These are phyloP conservation scores for Candida krabiensis DNA, from an alignment of 805 yeast species.

Conservation along the genomic window DNA sequence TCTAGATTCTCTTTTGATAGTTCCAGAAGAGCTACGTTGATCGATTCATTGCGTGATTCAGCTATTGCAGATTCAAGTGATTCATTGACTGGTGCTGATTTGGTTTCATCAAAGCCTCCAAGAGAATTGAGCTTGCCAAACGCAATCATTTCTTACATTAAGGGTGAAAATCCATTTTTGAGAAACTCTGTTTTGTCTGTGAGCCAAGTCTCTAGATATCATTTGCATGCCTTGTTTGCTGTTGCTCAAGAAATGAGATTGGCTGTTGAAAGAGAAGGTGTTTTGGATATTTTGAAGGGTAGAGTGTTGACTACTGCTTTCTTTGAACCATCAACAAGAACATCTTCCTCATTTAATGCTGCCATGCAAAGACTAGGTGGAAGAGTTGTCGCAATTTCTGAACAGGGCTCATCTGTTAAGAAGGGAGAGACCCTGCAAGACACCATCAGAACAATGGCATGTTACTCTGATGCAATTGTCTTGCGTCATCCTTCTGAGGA, in stretches of 20 bases:
- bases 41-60: constrained; percentile 33
- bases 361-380: constrained; percentile 99
- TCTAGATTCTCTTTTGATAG: constrained; percentile 52
- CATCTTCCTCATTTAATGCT: constrained; percentile 95
- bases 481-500: constrained; percentile 94
- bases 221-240: constrained; percentile 88
- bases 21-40: constrained; percentile 38
- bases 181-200: constrained; percentile 88
- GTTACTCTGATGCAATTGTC: constrained; percentile 95
- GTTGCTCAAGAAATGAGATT: constrained; percentile 98
- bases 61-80: constrained; percentile 43
- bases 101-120: constrained; percentile 74
- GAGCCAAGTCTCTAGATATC: constrained; percentile 80
- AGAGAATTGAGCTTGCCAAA: constrained; percentile 73
- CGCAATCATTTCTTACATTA: constrained; percentile 73
- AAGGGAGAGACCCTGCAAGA: constrained; percentile 99
- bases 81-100: constrained; percentile 57
- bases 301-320: constrained; percentile 91
- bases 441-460: constrained; percentile 90
- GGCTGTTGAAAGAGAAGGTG: constrained; percentile 95
- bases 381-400: constrained; percentile 84
- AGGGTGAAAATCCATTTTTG: constrained; percentile 85
- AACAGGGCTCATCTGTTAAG: constrained; percentile 88
- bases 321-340: constrained; percentile 98
- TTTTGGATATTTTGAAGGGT: constrained; percentile 85